Conservation (phyloP, 352 stramenopile species). For the Phytophthora sansomeana region DNA sequence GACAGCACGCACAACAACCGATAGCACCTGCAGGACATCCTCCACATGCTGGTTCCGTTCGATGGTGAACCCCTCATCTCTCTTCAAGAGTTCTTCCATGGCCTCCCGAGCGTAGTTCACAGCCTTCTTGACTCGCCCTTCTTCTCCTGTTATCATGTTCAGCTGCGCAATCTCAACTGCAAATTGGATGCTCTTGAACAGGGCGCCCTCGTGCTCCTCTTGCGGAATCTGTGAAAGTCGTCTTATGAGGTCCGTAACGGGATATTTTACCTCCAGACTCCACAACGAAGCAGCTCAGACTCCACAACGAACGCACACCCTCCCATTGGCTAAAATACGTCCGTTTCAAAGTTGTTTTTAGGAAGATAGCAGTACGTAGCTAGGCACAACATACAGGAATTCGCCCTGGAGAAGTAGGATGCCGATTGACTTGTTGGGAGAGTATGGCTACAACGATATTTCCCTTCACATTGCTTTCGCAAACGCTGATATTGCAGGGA, state of each 20-base stretch:
- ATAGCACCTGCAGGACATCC: constrained; percentile 19
- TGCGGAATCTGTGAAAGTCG: constrained; percentile 13
- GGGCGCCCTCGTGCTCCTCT: not conserved
- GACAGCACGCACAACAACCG: constrained; percentile 13
- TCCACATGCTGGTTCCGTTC: constrained; percentile 6
- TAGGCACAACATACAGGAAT: too few species aligned
- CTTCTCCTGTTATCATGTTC: constrained; percentile 10
- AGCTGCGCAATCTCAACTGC: constrained; percentile 16
- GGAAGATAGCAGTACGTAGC: too few species aligned
- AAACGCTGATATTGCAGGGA: too few species aligned
- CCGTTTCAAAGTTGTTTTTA: too few species aligned
- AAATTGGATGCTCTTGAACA: constrained; percentile 10
- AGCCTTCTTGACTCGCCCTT: constrained; percentile 11
- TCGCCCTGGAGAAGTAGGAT: too few species aligned
- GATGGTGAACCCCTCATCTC: not conserved
- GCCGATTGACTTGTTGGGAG: too few species aligned
- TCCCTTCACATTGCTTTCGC: too few species aligned
- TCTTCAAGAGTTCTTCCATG: constrained; percentile 1
- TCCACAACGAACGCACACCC: too few species aligned
- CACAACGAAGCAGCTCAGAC: too few species aligned
- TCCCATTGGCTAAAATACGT: too few species aligned
- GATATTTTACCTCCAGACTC: too few species aligned
- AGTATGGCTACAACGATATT: too few species aligned
- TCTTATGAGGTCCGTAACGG: constrained; percentile 11
- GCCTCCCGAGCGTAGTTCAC: constrained; percentile 8